Evolutionary conservation across 2,329 filamentous ascomycete species (phyloP).

Genomic region (Pseudogymnoascus sp.): DNA sequence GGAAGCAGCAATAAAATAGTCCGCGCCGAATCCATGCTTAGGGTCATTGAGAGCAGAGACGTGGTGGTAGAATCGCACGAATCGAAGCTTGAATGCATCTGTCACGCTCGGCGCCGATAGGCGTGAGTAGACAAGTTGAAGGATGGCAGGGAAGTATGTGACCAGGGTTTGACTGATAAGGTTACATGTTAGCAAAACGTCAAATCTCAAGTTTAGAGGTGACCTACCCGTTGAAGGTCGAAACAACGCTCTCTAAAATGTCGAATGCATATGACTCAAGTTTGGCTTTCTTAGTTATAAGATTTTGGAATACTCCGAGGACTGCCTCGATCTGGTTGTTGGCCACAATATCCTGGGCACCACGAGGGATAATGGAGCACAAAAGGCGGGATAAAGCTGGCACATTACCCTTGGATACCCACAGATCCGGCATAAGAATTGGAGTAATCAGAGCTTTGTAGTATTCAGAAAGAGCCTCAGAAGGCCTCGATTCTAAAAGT

Average conservation of each 20-base stretch:
- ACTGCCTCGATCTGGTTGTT: constrained; percentile 79
- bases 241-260: constrained; percentile 71
- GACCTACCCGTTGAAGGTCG: constrained; percentile 60
- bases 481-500: constrained; percentile 76
- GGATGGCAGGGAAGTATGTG: constrained; percentile 45
- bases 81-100: constrained; percentile 76
- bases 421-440: constrained; percentile 70
- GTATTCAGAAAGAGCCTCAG: constrained; percentile 66
- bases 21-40: constrained; percentile 76
- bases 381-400: constrained; percentile 82
- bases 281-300: constrained; percentile 50
- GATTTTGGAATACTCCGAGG: constrained; percentile 90
- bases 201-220: constrained; percentile 11
- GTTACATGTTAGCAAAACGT: constrained; percentile 22
- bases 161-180: constrained; percentile 51
- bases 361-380: constrained; percentile 72
- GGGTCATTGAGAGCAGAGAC: constrained; percentile 58
- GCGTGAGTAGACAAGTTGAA: constrained; percentile 71
- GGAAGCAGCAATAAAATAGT: constrained; percentile 83
- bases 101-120: constrained; percentile 51
- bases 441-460: constrained; percentile 73
- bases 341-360: constrained; percentile 60
- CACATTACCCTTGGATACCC: constrained; percentile 89
- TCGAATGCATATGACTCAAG: constrained; percentile 86
- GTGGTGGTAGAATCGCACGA: constrained; percentile 91